Percentiles rank a stretch among this genome's conserved stretches.
phyloP scores from a whole-genome alignment of 768 basidiomycete genomes.

The Kwoniella mangroviensis region DNA sequence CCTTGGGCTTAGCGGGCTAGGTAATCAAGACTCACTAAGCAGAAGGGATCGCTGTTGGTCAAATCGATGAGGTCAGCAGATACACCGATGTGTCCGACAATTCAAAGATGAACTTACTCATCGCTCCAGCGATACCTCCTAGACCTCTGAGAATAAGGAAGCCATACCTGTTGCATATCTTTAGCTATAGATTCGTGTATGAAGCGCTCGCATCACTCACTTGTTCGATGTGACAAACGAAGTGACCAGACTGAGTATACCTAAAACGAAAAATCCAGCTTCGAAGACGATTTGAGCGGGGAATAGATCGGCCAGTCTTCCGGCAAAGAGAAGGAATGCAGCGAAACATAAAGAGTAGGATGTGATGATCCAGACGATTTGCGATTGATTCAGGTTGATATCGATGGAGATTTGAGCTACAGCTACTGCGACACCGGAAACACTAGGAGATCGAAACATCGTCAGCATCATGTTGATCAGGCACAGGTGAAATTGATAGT shows the following conservation, averaged over 20 bases:
- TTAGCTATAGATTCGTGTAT: not conserved
- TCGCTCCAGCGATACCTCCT: slow-evolving; percentile 63
- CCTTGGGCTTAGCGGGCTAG: slow-evolving; percentile 25
- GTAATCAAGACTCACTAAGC: slow-evolving; percentile 24
- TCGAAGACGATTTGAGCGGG: slow-evolving; percentile 60
- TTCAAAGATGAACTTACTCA: slow-evolving; percentile 49
- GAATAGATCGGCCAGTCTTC: slow-evolving; percentile 52
- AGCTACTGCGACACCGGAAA: slow-evolving; percentile 48
- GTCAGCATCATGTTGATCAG: slow-evolving; percentile 1
- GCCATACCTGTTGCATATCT: slow-evolving; percentile 46
- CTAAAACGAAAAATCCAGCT: slow-evolving; percentile 60
- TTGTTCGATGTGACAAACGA: slow-evolving; percentile 62
- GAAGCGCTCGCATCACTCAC: not conserved
- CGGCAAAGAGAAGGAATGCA: slow-evolving; percentile 52
- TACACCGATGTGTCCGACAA: not conserved
- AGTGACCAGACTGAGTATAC: slow-evolving; percentile 61
- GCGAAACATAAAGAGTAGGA: slow-evolving; percentile 42
- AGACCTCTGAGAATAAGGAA: slow-evolving; percentile 65
- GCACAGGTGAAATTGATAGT: not conserved
- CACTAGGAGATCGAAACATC: slow-evolving; percentile 63
- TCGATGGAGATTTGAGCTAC: slow-evolving; percentile 45
- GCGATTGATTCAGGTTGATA: slow-evolving; percentile 36
- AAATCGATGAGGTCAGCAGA: not conserved
- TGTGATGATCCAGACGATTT: slow-evolving; percentile 52
- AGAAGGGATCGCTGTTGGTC: slow-evolving; percentile 38